Conservation (phyloP, 371 early-diverging fungal genomes). For the Circinella minor region DNA sequence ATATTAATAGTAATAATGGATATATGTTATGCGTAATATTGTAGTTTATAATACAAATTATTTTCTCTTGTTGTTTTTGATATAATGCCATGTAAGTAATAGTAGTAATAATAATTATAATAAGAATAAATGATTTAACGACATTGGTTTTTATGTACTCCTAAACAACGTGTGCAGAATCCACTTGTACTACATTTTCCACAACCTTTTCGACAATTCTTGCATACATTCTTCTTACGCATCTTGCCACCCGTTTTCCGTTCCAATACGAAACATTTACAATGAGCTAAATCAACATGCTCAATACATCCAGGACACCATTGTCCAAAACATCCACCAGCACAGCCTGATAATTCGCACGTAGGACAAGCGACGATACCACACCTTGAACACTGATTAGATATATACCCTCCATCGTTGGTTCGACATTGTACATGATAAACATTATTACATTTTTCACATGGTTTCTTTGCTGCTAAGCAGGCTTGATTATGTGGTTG, state of each 20-base stretch:
- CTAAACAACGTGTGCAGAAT: conserved; percentile 23
- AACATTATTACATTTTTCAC: conserved; percentile 15
- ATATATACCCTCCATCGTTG: conserved; percentile 16
- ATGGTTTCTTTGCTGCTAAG: conserved; percentile 9
- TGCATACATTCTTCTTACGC: conserved; percentile 21
- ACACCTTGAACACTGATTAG: conserved; percentile 28
- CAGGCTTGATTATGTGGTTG: conserved; percentile 15
- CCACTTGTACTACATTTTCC: conserved; percentile 10
- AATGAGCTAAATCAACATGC: conserved; percentile 15
- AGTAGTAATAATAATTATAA: background rate
- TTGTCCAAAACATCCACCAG: conserved; percentile 27
- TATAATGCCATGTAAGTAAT: too few species aligned
- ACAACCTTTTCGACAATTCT: conserved; percentile 18
- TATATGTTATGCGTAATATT: too few species aligned
- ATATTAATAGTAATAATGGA: too few species aligned
- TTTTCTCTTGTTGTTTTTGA: background rate
- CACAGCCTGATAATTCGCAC: conserved; percentile 27
- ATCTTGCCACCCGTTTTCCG: conserved; percentile 16
- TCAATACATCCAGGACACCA: conserved; percentile 27
- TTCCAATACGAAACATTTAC: conserved; percentile 24
- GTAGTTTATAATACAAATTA: conserved; percentile 2
- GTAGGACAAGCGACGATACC: conserved; percentile 28
- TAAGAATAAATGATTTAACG: background rate
- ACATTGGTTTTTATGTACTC: conserved; percentile 20
- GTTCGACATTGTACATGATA: conserved; percentile 26